A percentile compares a stretch with the other conserved stretches of the same genome.
Conservation (phyloP, 202 grass and related monocot species). For the Schoenoplectus triqueter region DNA sequence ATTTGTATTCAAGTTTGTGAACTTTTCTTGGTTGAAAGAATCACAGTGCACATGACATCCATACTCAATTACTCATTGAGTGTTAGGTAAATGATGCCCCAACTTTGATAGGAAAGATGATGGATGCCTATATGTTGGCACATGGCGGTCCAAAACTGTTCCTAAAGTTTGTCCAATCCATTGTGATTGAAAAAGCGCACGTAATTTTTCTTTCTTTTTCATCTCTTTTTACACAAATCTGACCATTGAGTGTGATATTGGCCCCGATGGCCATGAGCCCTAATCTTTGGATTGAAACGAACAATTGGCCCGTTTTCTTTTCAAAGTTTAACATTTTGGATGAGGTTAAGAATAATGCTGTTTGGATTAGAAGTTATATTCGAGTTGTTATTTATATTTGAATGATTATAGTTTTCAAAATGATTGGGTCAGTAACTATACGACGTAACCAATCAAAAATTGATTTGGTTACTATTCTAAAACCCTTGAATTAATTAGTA, state of each 20-base stretch:
- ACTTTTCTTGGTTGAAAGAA: slow-evolving; percentile 34
- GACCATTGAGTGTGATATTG: neutral
- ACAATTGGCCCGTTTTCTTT: neutral
- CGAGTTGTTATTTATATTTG: too few species aligned
- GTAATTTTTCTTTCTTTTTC: neutral
- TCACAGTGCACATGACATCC: slow-evolving; percentile 1
- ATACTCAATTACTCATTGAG: slow-evolving; percentile 1
- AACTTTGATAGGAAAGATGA: neutral
- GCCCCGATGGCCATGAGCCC: neutral
- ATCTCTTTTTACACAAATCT: neutral
- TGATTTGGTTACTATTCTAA: too few species aligned
- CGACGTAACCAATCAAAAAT: too few species aligned
- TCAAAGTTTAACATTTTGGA: too few species aligned
- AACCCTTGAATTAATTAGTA: too few species aligned
- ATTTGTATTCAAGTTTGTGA: slow-evolving; percentile 31
- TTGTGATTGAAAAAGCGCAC: neutral
- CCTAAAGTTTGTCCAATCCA: neutral
- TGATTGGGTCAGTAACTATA: too few species aligned
- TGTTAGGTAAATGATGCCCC: neutral
- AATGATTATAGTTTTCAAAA: too few species aligned
- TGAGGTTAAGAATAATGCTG: too few species aligned
- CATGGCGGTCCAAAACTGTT: slow-evolving; percentile 17
- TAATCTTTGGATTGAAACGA: neutral
- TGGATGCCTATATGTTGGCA: neutral
- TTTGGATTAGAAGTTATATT: too few species aligned